Evolutionary conservation across 441 rosid species (phyloP).

Genomic region (Theobroma grandiflorum): DNA sequence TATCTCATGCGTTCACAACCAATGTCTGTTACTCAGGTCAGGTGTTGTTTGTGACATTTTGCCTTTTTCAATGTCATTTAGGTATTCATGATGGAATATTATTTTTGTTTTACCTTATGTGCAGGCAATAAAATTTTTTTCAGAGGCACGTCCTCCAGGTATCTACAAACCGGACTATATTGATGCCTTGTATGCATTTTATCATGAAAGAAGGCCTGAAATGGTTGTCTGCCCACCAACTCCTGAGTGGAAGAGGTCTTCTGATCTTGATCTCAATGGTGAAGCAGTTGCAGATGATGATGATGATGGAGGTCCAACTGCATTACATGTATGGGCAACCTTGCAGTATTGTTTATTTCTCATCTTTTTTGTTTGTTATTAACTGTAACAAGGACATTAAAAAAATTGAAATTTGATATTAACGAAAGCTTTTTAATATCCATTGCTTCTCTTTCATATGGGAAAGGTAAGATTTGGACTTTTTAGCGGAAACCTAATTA

Average conservation of each 20-base stretch:
- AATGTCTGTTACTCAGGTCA: conserved; percentile 88
- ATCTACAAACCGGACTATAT: conserved; percentile 95
- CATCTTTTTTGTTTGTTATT: conserved; percentile 15
- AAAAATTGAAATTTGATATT: background rate
- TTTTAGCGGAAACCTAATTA: background rate
- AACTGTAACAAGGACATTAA: background rate
- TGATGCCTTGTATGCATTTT: conserved; percentile 79
- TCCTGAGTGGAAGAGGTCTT: conserved; percentile 98
- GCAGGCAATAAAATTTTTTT: conserved; percentile 86
- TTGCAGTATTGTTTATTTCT: conserved; percentile 28
- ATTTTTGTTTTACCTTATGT: conserved; percentile 32
- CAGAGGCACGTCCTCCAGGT: conserved; percentile 98
- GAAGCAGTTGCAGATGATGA: conserved; percentile 95
- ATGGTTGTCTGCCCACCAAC: conserved; percentile 77
- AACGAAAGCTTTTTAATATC: background rate
- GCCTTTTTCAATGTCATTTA: conserved; percentile 15
- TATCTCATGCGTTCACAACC: conserved; percentile 87
- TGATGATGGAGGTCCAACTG: conserved; percentile 79
- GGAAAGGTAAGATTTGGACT: conserved; percentile 3
- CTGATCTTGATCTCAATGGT: conserved; percentile 98
- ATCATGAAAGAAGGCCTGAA: conserved; percentile 93
- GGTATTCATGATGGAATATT: background rate
- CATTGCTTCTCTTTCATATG: background rate
- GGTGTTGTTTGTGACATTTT: conserved; percentile 20
- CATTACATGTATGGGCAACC: conserved; percentile 61